phyloP scores from a whole-genome alignment of 2,329 filamentous ascomycete genomes.

The Cytospora leucostoma region DNA sequence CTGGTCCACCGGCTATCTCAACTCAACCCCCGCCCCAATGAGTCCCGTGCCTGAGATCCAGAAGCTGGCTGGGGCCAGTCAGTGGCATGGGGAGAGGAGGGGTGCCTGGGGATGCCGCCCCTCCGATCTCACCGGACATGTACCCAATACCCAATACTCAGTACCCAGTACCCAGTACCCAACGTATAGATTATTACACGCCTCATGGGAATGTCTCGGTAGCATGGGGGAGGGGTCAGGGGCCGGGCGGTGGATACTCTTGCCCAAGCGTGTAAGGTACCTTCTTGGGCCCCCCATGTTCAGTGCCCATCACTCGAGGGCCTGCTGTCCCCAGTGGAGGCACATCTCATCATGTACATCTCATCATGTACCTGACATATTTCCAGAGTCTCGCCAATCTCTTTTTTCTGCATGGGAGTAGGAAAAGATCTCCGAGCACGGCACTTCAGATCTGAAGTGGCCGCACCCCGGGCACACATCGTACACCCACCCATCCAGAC shows the following conservation, averaged over 20 bases:
- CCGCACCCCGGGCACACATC: constrained; percentile 20
- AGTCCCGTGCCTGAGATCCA: constrained; percentile 8
- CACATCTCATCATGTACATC: constrained; percentile 21
- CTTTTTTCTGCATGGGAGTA: constrained; percentile 7
- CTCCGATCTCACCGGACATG: not conserved
- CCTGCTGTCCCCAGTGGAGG: constrained; percentile 2
- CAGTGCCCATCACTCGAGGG: constrained; percentile 10
- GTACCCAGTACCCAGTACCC: not conserved
- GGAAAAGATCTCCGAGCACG: constrained; percentile 21
- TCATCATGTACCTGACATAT: constrained; percentile 18
- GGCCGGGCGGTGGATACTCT: constrained; percentile 17
- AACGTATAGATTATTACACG: not conserved
- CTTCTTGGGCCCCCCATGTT: constrained; percentile 1
- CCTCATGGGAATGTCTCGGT: constrained; percentile 8
- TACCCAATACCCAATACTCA: not conserved
- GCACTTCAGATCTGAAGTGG: constrained; percentile 23
- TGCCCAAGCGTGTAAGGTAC: constrained; percentile 22
- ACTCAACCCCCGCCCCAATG: constrained; percentile 18
- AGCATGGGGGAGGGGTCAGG: constrained; percentile 15
- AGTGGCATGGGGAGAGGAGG: not conserved
- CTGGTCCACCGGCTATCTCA: constrained; percentile 10
- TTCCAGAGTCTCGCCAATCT: constrained; percentile 22
- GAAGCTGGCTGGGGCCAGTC: not conserved
- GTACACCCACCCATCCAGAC: constrained; percentile 13
- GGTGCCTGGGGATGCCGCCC: not conserved